Percentiles rank a stretch among this genome's conserved stretches.
phyloP scores from a whole-genome alignment of 345 rosid genomes.

The Citrus maxima region DNA sequence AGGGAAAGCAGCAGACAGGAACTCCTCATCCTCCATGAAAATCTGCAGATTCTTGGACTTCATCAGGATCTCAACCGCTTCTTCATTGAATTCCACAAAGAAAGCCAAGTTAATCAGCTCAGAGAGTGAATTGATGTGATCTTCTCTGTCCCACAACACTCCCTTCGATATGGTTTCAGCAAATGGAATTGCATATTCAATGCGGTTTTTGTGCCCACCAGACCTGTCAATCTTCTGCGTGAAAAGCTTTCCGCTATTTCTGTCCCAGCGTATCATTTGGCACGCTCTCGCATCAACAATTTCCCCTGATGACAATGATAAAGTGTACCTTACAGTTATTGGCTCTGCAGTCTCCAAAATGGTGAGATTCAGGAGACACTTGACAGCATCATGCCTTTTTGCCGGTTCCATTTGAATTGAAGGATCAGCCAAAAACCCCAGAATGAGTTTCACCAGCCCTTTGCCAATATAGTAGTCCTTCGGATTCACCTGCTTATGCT shows the following conservation, averaged over 20 bases:
- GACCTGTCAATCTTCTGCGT: constrained; percentile 39
- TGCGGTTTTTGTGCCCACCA: constrained; percentile 27
- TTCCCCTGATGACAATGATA: constrained; percentile 39
- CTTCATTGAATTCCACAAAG: constrained; percentile 49
- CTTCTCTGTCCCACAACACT: constrained; percentile 50
- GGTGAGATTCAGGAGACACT: constrained; percentile 34
- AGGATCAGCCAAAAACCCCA: constrained; percentile 57
- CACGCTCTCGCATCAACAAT: constrained; percentile 21
- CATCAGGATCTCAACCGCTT: constrained; percentile 49
- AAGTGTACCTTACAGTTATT: constrained; percentile 30
- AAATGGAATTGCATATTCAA: constrained; percentile 51
- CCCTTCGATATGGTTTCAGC: constrained; percentile 52
- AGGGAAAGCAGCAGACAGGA: constrained; percentile 36
- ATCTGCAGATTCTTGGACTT: constrained; percentile 55
- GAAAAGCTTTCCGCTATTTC: constrained; percentile 35
- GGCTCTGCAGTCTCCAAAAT: constrained; percentile 40
- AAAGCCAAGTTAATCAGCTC: constrained; percentile 59
- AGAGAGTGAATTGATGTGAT: constrained; percentile 33
- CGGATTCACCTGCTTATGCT: constrained; percentile 18
- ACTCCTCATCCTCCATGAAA: constrained; percentile 48
- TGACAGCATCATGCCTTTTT: constrained; percentile 44
- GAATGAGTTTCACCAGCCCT: constrained; percentile 47
- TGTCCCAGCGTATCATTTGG: constrained; percentile 57
- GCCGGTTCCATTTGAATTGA: constrained; percentile 21
- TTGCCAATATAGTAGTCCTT: constrained; percentile 23